phyloP scores from a whole-genome alignment of 1,284 basidiomycete species.

The Melampsora americana region DNA sequence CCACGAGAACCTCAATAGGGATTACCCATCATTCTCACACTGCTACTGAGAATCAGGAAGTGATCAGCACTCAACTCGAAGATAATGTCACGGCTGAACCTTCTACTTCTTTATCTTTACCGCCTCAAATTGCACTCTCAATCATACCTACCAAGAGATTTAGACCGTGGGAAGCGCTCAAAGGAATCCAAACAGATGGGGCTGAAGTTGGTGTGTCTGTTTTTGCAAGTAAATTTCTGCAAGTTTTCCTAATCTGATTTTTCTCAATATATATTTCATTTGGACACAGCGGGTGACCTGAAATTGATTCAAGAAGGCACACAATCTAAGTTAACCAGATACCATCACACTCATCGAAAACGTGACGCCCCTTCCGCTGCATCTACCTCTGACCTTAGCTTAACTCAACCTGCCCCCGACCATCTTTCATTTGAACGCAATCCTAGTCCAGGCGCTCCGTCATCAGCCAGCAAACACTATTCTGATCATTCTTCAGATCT shows the following conservation, averaged over 20 bases:
- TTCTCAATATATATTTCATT: not conserved
- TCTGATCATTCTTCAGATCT: slow-evolving; percentile 25
- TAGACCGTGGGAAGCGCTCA: slow-evolving; percentile 41
- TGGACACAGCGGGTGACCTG: slow-evolving; percentile 22
- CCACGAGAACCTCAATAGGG: slow-evolving; percentile 1
- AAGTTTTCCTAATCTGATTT: not conserved
- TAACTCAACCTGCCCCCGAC: not conserved
- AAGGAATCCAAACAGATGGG: slow-evolving; percentile 39
- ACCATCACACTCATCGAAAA: not conserved
- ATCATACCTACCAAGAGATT: slow-evolving; percentile 26
- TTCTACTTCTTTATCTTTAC: not conserved
- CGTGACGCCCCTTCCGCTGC: slow-evolving; percentile 18
- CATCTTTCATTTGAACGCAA: not conserved
- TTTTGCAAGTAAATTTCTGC: not conserved
- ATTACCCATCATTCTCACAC: not conserved
- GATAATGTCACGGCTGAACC: not conserved
- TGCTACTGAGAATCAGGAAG: not conserved
- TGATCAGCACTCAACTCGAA: not conserved
- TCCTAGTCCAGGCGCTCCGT: not conserved
- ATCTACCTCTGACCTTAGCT: not conserved
- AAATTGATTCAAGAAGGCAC: slow-evolving; percentile 38
- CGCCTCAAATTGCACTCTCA: slow-evolving; percentile 8
- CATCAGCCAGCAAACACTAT: not conserved
- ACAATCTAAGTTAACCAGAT: not conserved
- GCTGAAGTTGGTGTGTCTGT: slow-evolving; percentile 25